phyloP scores from a whole-genome alignment of 75 land plant genomes.

The Pinus taeda region DNA sequence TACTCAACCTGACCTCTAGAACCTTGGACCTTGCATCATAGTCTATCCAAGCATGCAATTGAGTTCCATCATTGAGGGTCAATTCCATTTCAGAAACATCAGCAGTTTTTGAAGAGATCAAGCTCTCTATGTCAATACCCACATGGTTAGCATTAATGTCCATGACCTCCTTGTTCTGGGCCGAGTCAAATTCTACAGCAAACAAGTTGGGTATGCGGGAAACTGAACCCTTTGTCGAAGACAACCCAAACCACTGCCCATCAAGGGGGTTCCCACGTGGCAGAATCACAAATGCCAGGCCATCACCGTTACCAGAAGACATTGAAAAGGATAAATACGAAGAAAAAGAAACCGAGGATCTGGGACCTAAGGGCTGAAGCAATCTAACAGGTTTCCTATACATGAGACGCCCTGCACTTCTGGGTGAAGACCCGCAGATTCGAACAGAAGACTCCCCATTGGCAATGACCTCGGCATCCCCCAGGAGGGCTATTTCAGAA shows the following conservation, averaged over 20 bases:
- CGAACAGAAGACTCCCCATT: conserved; percentile 19
- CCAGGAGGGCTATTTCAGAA: conserved; percentile 38
- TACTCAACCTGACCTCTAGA: conserved; percentile 58
- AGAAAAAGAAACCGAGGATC: conserved; percentile 42
- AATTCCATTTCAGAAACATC: conserved; percentile 33
- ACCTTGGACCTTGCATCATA: conserved; percentile 40
- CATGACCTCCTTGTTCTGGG: conserved; percentile 19
- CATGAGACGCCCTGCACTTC: conserved; percentile 40
- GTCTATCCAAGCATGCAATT: conserved; percentile 63
- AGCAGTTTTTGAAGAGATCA: conserved; percentile 23
- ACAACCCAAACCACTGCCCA: conserved; percentile 43
- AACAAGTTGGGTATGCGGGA: conserved; percentile 15
- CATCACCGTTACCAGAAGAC: conserved; percentile 37
- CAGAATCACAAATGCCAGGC: conserved; percentile 51
- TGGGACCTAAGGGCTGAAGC: conserved; percentile 19
- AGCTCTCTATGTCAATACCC: conserved; percentile 47
- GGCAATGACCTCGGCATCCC: conserved; percentile 44
- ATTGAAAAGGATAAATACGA: conserved; percentile 65
- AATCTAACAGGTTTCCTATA: conserved; percentile 49
- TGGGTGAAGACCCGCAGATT: conserved; percentile 21
- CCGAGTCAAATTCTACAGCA: conserved; percentile 48
- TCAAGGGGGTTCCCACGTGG: conserved; percentile 28
- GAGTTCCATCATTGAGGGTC: conserved; percentile 41
- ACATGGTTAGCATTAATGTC: conserved; percentile 40
- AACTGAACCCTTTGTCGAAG: not conserved